Conservation (phyloP, 164 flowering plant species). For the Magnolia changhungtana region DNA sequence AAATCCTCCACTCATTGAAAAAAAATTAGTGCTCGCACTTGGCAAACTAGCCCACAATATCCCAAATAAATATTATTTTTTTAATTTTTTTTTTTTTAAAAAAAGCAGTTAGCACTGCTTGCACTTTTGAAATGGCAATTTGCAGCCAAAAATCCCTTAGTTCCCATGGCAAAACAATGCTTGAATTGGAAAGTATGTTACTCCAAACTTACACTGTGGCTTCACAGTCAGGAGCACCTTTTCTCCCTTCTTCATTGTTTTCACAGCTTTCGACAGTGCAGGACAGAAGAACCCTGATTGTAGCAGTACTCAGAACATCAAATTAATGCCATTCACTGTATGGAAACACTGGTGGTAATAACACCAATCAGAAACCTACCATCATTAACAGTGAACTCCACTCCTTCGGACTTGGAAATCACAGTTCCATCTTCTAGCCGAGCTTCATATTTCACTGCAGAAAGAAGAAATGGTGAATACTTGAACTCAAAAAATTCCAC, state of each 20-base stretch:
- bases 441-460: slow-evolving; percentile 79
- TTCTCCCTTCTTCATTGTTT: slow-evolving; percentile 95
- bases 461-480: not conserved
- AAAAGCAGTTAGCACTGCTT: no score
- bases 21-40: no score
- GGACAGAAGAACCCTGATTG: slow-evolving; percentile 73
- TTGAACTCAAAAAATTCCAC: not conserved
- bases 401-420: slow-evolving; percentile 59
- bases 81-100: no score
- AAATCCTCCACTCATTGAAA: no score
- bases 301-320: not conserved
- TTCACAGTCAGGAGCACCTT: slow-evolving; percentile 72
- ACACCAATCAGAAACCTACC: slow-evolving; percentile 33
- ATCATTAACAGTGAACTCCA: slow-evolving; percentile 72
- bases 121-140: no score
- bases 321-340: no score
- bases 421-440: slow-evolving; percentile 79
- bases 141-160: no score
- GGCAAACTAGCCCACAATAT: no score
- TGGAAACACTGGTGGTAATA: not conserved
- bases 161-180: not conserved
- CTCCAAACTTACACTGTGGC: slow-evolving; percentile 71
- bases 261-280: slow-evolving; percentile 78
- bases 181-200: not conserved
- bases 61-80: no score